Evolutionary conservation across 257 asterid genomes (phyloP).

Genomic region (Solanum clarkiae): DNA sequence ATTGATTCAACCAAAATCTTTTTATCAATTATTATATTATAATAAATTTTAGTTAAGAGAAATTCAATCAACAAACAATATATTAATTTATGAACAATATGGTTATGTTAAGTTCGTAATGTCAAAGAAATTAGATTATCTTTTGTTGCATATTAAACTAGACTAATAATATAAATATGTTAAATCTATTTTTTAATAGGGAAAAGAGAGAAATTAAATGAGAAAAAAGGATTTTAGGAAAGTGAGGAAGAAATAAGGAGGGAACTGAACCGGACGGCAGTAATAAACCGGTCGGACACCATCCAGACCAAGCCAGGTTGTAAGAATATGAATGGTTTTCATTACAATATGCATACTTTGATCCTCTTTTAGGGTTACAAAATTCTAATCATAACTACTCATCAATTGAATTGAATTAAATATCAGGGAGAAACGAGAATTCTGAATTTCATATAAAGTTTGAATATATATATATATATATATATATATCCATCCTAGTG

Average conservation of each 20-base stretch:
- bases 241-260: background rate
- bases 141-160: background rate
- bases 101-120: background rate
- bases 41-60: background rate
- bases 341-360: constrained; percentile 22
- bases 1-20: background rate
- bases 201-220: background rate
- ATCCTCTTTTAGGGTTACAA: constrained; percentile 18
- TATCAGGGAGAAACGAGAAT: background rate
- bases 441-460: background rate
- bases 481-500: too few relatives aligned
- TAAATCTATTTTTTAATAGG: background rate
- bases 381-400: background rate
- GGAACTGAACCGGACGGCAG: constrained; percentile 15
- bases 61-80: background rate
- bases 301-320: constrained; percentile 43
- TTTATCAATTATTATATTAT: background rate
- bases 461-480: too few relatives aligned
- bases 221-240: background rate
- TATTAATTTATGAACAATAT: background rate
- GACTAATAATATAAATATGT: background rate
- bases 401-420: background rate
- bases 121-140: background rate
- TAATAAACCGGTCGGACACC: constrained; percentile 41
- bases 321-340: constrained; percentile 8